Base-by-base conservation (phyloP, 2,329 filamentous ascomycete species). In the Monilinia fructicola region DNA sequence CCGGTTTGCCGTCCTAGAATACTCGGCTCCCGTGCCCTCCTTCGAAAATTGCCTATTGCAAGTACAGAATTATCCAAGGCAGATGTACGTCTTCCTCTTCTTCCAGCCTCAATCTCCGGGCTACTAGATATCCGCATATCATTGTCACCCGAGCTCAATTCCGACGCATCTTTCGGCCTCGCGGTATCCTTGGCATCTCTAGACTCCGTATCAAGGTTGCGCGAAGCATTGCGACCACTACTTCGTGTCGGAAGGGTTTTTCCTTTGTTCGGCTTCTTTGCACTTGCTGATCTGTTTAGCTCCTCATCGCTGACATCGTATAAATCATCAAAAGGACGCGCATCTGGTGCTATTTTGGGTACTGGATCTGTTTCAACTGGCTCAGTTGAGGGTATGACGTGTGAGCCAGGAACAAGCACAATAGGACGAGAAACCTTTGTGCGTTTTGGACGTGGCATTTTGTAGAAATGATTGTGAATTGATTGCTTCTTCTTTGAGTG, bases 1-100 rank as follows among this genome's bases (percentile, higher is more conserved):
- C 54, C 67, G 64, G 65, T 46, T 42, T 69, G 65, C 23, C 67
- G 70, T 21, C 74, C 74, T 31, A 74, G 68, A 64, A 74, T 75
- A 59, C 73, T 76, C 38, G 69, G 69, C 66, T 89, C 85, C 54
- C 86, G 80, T n/a, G 81, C 79, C 53, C 86, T 81, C 63, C 86
- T 79, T 74, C 80, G 83, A 75, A 89, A 89, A 5, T 81, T 77
- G 28, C 84, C 85, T 67, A 74, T 71, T 56, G 83, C 87, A 70
- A 80, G 74, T 4, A 76, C 74, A 7, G 78, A 79, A 71, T 79
- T 72, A n/a, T 72, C 74, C 18, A 72, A 42, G 5, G 63, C 71
- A 16, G 72, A 69, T 56, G 71, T 72, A 11, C 54, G 67, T 38
- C 64, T 70, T 26, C 71, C 74, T 54, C 71, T 72, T 62, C 73